Conservation (phyloP, 495 filamentous ascomycete species). For the Viridothelium virens region DNA sequence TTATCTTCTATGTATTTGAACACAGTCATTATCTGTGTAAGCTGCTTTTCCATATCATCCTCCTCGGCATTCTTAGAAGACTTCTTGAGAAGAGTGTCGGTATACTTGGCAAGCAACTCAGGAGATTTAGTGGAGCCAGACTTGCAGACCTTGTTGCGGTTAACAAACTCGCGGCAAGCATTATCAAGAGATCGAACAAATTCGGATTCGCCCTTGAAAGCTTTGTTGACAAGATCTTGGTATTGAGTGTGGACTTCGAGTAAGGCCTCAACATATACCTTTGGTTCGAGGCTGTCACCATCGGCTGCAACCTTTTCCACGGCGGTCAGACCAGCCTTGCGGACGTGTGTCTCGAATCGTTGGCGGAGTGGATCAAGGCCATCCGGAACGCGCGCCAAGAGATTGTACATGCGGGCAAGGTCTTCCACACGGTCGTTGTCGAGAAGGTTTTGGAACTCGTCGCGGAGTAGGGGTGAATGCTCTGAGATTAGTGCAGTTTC, state of each 20-base stretch:
- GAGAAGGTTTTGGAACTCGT: slow-evolving; percentile 93
- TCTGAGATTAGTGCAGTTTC: slow-evolving; percentile 81
- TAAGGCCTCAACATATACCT: slow-evolving; percentile 90
- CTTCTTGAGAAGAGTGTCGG: slow-evolving; percentile 90
- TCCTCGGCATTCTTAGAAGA: slow-evolving; percentile 79
- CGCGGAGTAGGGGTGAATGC: slow-evolving; percentile 73
- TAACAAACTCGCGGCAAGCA: slow-evolving; percentile 95
- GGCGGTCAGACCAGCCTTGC: slow-evolving; percentile 76
- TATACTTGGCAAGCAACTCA: slow-evolving; percentile 89
- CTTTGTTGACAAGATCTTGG: slow-evolving; percentile 79
- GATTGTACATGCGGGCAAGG: slow-evolving; percentile 89
- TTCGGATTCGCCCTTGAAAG: slow-evolving; percentile 91
- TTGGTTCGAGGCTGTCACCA: slow-evolving; percentile 86
- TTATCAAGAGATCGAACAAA: slow-evolving; percentile 96
- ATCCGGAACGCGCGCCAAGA: slow-evolving; percentile 83
- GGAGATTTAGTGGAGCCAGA: slow-evolving; percentile 85
- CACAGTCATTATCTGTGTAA: slow-evolving; percentile 97
- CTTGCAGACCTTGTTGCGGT: slow-evolving; percentile 91
- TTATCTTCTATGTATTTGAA: slow-evolving; percentile 99
- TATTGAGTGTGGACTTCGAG: slow-evolving; percentile 92
- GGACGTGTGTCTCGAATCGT: slow-evolving; percentile 87
- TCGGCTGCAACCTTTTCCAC: slow-evolving; percentile 87
- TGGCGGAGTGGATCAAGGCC: slow-evolving; percentile 82
- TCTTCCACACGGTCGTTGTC: slow-evolving; percentile 94
- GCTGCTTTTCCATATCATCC: slow-evolving; percentile 78